A percentile compares a stretch with the other conserved stretches of the same genome.
These are phyloP conservation scores for Acephala macrosclerotiorum DNA, from an alignment of 2,329 filamentous ascomycete genomes.

Conservation along the genomic window DNA sequence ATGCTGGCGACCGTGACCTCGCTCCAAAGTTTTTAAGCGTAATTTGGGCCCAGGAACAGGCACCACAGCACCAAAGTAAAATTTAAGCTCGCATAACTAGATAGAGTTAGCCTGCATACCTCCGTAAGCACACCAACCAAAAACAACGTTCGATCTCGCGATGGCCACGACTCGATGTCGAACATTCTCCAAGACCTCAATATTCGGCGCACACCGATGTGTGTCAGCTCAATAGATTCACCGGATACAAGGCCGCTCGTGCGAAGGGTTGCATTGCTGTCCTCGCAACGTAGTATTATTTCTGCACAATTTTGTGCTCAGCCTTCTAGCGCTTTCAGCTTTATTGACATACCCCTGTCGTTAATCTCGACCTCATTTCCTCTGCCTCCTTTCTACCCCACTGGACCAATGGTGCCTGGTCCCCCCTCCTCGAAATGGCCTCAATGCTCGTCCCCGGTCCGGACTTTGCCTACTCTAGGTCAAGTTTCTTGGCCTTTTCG, in stretches of 20 bases:
- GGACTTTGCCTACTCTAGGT: background rate
- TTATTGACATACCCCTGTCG: constrained; percentile 7
- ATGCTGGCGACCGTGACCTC: background rate
- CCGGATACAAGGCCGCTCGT: background rate
- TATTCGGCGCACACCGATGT: background rate
- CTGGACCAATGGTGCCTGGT: constrained; percentile 5
- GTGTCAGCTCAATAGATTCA: constrained; percentile 4
- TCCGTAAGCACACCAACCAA: background rate
- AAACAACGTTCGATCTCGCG: background rate
- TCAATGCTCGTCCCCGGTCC: constrained; percentile 11
- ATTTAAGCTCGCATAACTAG: background rate
- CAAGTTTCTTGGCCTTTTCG: background rate
- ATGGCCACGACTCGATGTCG: constrained; percentile 1
- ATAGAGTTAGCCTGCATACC: constrained; percentile 1
- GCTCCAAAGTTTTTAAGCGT: background rate
- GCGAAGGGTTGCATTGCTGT: constrained; percentile 7
- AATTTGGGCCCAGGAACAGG: constrained; percentile 1
- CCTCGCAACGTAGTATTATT: background rate
- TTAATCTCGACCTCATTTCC: constrained; percentile 10
- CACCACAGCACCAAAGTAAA: background rate
- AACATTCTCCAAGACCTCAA: background rate
- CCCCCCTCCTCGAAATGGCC: constrained; percentile 13
- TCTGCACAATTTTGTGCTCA: constrained; percentile 12
- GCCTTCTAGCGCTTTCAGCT: constrained; percentile 11
- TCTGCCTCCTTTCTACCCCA: constrained; percentile 7